Evolutionary conservation across 2,329 filamentous ascomycete species (phyloP), one percentile per base, ranked within the genome.

Genomic region (Cercospora sojina): DNA sequence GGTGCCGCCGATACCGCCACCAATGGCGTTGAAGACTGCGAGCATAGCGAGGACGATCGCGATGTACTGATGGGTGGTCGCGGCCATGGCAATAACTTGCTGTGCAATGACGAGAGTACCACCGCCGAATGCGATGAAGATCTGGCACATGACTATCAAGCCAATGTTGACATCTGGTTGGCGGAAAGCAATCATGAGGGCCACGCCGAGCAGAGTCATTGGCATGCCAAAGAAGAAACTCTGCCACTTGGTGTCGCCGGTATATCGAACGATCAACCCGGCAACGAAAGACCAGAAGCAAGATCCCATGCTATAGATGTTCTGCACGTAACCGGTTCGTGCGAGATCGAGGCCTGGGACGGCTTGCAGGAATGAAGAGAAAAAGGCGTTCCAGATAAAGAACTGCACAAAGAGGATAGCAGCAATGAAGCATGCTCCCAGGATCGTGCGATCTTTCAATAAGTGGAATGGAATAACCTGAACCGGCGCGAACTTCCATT

Each of bases 31-130:
- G 41, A 71, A 69, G 47, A 72, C 69, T 18, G 65, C 68, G 49
- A 71, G 60, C 27, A 72, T 65, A 1, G 73, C 73, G n/a, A 74
- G 67, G 8, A 72, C 67, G n/a, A 70, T 67, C 6, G 73, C 67
- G 43, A 74, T 67, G 62, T 74, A 70, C 32, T 73, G 70, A 47
- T 74, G 73, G 0, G 67, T 70, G 1, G 66, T 64, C 1, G 84
- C 86, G 0, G 86, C 84, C 78, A 89, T 86, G 60, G 85, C 83
- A 9, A 85, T 86, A 72, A 90, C 82, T 74, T 90, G 84, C 53
- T 86, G 82, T 59, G 82, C 82, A 56, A 89, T 85, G 65, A 86
- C 84, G 5, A 88, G 79, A 10, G 84, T 81, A 12, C 86, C 86
- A 3, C 85, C 86, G 3, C 83, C 84, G 38, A 86, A 81, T 6